Evolutionary conservation across 345 rosid species (phyloP), one percentile per base, ranked within the genome.

Genomic region (Acer negundo): DNA sequence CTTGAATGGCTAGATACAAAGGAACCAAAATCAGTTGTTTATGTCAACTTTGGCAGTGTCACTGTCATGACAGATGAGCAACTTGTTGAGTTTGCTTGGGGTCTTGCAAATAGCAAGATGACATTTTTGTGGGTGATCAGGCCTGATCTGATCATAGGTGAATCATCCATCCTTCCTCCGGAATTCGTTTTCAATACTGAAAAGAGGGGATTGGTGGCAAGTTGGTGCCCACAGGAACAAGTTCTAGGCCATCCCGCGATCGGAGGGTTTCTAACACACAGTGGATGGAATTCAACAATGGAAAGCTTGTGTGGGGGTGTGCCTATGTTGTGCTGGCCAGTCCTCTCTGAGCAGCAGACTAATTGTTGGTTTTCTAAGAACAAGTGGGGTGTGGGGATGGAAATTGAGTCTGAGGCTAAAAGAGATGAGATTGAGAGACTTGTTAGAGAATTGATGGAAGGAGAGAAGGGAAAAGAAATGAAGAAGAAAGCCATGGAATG

Each of bases 61-160:
- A 20, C 26, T 20, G 26, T 20, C 22, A 74, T 79, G 78, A 59
- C 78, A 1, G 4, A 42, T 1, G 53, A 79, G 0, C 82, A 74
- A 23, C 38, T 79, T 7, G 12, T 68, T 7, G 82, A 79, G 53
- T 75, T 79, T 26, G 75, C 78, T 10, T 74, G 70, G 75, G 71
- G 78, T 62, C 65, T 74, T 6, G 82, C 82, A 6, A 79, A 79
- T 20, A 35, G 70, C 63, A 70, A 62, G 65, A 7, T 17, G 10
- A 1, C 12, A 0, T 75, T 80, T 23, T 62, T 80, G 49, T 75
- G 82, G 82, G 71, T 80, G 0, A 80, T 75, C 11, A 80, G 79
- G 63, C 61, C 78, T 10, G 79, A 80, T 62, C 69, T 75, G 24
- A 28, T 75, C 1, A 53, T 5, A 0, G 82, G 82, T 8, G 79